Evolutionary conservation across 225 moss, liverwort and hornwort genomes (phyloP), one percentile per base, ranked within the genome.

Genomic region (Marchantia polymorpha): DNA sequence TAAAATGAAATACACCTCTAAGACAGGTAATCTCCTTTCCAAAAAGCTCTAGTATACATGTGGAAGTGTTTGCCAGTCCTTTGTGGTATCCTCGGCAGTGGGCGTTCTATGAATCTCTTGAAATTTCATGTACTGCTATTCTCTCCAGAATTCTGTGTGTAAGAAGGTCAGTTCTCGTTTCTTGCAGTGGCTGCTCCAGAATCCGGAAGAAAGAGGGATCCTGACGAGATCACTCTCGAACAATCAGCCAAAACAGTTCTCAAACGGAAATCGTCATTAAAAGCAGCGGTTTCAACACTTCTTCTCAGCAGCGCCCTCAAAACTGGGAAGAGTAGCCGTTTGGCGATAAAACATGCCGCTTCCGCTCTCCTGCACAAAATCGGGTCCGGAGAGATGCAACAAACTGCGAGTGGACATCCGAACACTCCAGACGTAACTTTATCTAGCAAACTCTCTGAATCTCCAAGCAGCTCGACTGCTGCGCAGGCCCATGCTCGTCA

Each of bases 151-250:
- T 5, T 39, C 7, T 22, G 60, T 39, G 31, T 29, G 15, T 49
- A 23, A 71, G 10, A 71, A 70, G 16, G 0, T 0, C 6, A 55
- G 15, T 52, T 52, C 25, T 73, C 54, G 25, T 73, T 23, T 30
- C 29, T 53, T 75, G 58, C 77, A 77, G 77, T 77, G 51, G 64
- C 77, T 11, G 64, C 50, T 49, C 64, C 77, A 22, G 49, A n/a
- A 25, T 23, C 52, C 16, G 25, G 63, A 59, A 46, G 29, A 13
- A 17, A n/a, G 7, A 64, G n/a, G 10, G 77, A 77, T 26, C 77
- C 64, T 15, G 77, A 77, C 50, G 77, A 64, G 6, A 65, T 77
- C 26, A 61, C 77, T 26, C 64, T 77, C 8, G 77, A 77, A 51
- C 64, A 77, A 60, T 77, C 77, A 14, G 77, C 77, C 12, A 65